phyloP scores from a whole-genome alignment of 2,329 filamentous ascomycete genomes.

The Trichoderma gracile region DNA sequence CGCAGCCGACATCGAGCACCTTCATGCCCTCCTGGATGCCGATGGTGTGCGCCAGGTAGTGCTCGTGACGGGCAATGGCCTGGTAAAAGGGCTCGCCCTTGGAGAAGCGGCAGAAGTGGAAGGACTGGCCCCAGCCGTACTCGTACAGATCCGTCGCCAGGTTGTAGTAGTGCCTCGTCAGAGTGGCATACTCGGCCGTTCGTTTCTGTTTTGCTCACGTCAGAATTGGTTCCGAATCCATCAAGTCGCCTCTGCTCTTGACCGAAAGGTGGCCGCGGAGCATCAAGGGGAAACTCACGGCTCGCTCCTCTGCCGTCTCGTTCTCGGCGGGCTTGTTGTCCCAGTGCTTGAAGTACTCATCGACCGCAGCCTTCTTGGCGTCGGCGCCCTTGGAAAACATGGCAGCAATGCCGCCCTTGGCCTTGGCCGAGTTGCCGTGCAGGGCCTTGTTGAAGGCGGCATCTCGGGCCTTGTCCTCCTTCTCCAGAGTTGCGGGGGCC shows the following conservation, averaged over 20 bases:
- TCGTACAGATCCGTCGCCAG: conserved; percentile 90
- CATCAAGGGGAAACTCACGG: conserved; percentile 10
- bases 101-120: conserved; percentile 94
- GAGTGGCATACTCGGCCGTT: conserved; percentile 84
- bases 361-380: conserved; percentile 78
- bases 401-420: conserved; percentile 72
- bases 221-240: conserved; percentile 65
- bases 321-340: conserved; percentile 76
- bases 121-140: conserved; percentile 88
- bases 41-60: conserved; percentile 88
- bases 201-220: conserved; percentile 59
- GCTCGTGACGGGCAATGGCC: conserved; percentile 90
- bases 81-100: conserved; percentile 80
- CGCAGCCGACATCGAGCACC: conserved; percentile 92
- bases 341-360: conserved; percentile 97
- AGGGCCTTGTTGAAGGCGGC: conserved; percentile 87
- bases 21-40: conserved; percentile 77
- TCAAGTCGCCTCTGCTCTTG: background rate
- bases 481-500: conserved; percentile 22
- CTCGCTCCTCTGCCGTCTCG: conserved; percentile 48
- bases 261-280: background rate
- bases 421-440: conserved; percentile 71
- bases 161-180: conserved; percentile 96
- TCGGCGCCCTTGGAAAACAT: conserved; percentile 78
- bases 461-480: conserved; percentile 80